Conservation (phyloP, 129 eudicot species). For the Scalesia atractyloides region DNA sequence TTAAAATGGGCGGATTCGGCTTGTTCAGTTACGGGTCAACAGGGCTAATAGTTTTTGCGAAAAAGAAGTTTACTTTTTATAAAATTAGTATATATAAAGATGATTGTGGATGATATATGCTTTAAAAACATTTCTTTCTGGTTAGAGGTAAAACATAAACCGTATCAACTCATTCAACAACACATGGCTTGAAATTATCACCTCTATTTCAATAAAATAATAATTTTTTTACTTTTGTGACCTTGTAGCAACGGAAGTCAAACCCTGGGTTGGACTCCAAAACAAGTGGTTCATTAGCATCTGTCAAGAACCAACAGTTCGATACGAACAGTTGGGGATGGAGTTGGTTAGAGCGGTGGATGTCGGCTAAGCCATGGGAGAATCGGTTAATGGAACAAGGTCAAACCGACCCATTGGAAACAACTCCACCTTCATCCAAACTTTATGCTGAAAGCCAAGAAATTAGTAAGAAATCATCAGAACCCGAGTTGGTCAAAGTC, state of each 20-base stretch:
- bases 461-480: conserved; percentile 44
- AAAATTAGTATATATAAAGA: background rate
- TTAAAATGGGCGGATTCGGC: background rate
- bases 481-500: conserved; percentile 52
- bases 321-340: conserved; percentile 72
- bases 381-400: conserved; percentile 76
- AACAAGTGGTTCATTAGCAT: conserved; percentile 34
- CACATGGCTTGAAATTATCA: background rate
- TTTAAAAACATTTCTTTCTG: background rate
- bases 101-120: background rate
- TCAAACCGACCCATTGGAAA: conserved; percentile 39
- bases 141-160: background rate
- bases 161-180: background rate
- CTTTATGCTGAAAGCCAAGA: conserved; percentile 23
- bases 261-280: conserved; percentile 40
- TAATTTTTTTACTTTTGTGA: background rate
- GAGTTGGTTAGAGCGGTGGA: conserved; percentile 99
- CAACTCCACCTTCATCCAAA: conserved; percentile 56
- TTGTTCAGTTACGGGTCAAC: background rate
- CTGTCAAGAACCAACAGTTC: conserved; percentile 47
- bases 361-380: conserved; percentile 99
- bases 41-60: background rate
- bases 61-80: background rate
- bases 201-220: background rate
- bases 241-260: conserved; percentile 61